These are phyloP conservation scores for Aspergillus eucalypticola DNA, from an alignment of 2,329 filamentous ascomycete genomes.

Conservation along the genomic window DNA sequence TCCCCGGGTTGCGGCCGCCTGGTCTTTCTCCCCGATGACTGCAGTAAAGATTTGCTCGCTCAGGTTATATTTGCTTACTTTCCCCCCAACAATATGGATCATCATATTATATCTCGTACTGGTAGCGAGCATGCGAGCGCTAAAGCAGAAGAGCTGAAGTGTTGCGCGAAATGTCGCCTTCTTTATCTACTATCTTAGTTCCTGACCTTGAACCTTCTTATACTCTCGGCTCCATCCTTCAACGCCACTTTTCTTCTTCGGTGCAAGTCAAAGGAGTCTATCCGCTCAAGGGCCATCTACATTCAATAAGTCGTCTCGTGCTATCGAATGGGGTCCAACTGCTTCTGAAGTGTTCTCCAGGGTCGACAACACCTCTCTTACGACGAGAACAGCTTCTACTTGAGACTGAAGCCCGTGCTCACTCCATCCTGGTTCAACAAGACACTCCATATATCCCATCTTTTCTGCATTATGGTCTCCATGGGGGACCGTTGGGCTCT, in stretches of 20 bases:
- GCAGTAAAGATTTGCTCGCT: neutral
- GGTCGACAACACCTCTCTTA: conserved; percentile 38
- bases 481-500: conserved; percentile 27
- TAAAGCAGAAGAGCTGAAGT: neutral
- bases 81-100: neutral
- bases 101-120: neutral
- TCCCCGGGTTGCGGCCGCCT: neutral
- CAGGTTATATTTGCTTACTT: neutral
- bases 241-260: conserved; percentile 34
- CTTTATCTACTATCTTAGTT: conserved; percentile 4
- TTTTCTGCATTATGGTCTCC: conserved; percentile 40
- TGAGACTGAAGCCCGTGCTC: conserved; percentile 42
- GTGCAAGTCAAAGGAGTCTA: conserved; percentile 31
- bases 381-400: conserved; percentile 42
- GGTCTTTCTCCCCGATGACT: neutral
- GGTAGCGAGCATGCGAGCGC: neutral
- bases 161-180: conserved; percentile 18
- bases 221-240: conserved; percentile 32
- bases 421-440: conserved; percentile 38
- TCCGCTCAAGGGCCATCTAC: conserved; percentile 33
- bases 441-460: conserved; percentile 39
- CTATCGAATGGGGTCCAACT: conserved; percentile 42
- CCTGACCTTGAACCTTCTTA: conserved; percentile 21
- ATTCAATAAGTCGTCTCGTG: conserved; percentile 36
- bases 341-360: conserved; percentile 40